Base-by-base conservation (phyloP, 352 stramenopile species). In the Globisporangium alternatum region DNA sequence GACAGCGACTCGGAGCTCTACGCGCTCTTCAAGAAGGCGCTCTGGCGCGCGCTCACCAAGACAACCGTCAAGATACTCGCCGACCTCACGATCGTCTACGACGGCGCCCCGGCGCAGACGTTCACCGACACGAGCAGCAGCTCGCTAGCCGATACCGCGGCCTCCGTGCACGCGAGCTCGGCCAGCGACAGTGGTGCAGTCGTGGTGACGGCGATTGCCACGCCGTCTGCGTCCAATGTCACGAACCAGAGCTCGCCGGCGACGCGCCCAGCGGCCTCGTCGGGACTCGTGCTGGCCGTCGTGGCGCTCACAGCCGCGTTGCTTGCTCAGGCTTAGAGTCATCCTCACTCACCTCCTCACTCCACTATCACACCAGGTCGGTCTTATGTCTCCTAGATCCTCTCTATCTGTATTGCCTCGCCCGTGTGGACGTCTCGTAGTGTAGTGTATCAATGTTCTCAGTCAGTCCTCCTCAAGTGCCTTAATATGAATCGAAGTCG, bases 1-100 rank as follows among this genome's bases (percentile, higher is more conserved):
- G 82, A 88, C 54, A 66, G 62, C 58, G 67, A 69, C 60, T 88
- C 82, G 19, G 57, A 69, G 10, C 80, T 76, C 15, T 88, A 81
- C 57, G 67, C 67, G 0, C 63, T 62, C 37, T 91, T 91, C 60
- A 81, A 77, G 6, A 74, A 71, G 41, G 74, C 74, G 30, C 68
- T 89, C 30, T 65, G 65, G 35, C 60, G 70, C 3, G 78, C 68
- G 19, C 45, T 87, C 22, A 58, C 61, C 3, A 47, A 61, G 12
- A 83, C 71, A n/a, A 71, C 74, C 17, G 74, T 87, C 44, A 81
- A 61, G 1, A 65, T 87, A 8, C 66, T 78, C 43, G 51, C 70
- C n/a, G 79, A 83, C 51, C 67, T 70, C 30, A 81, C 75, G 1
- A 76, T 87, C 13, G 49, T 75, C 12, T 41, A 76, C 19, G 68